phyloP scores from a whole-genome alignment of 1,284 basidiomycete genomes.

The Ceratobasidium sp. region DNA sequence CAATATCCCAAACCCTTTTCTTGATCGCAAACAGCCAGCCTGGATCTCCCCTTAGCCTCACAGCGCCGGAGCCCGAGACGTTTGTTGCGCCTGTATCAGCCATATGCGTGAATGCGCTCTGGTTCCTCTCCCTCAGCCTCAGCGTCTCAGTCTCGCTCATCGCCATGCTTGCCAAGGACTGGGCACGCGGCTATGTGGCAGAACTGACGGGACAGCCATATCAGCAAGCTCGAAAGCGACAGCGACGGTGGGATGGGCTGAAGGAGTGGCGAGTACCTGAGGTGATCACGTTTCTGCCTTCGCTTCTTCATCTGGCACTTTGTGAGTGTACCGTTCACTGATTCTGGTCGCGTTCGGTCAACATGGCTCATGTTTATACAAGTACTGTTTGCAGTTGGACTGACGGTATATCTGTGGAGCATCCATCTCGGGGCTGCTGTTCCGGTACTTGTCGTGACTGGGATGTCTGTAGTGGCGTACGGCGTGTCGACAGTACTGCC shows the following conservation, averaged over 20 bases:
- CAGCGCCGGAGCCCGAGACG: not conserved
- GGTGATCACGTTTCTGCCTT: not conserved
- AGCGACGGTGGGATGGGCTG: not conserved
- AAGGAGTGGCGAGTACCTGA: not conserved
- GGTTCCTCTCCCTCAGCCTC: slow-evolving; percentile 26
- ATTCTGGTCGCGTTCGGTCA: no score
- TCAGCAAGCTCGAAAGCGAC: slow-evolving; percentile 20
- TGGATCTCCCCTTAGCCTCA: not conserved
- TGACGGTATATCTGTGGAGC: slow-evolving; percentile 11
- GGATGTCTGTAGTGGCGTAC: not conserved
- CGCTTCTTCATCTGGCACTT: not conserved
- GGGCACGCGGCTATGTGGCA: slow-evolving; percentile 24
- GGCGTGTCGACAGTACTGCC: not conserved
- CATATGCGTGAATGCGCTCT: slow-evolving; percentile 16
- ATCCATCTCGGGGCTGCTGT: slow-evolving; percentile 14
- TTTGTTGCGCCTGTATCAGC: not conserved
- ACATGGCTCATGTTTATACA: no score
- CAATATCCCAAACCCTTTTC: slow-evolving; percentile 25
- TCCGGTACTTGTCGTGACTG: slow-evolving; percentile 2
- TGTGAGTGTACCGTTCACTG: not conserved
- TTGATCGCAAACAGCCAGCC: not conserved
- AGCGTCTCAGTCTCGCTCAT: slow-evolving; percentile 27
- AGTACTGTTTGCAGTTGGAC: slow-evolving; percentile 12
- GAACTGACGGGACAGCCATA: slow-evolving; percentile 15
- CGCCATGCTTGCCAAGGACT: slow-evolving; percentile 31